Conservation (phyloP, 768 basidiomycete genomes). For the Boletus coccyginus region DNA sequence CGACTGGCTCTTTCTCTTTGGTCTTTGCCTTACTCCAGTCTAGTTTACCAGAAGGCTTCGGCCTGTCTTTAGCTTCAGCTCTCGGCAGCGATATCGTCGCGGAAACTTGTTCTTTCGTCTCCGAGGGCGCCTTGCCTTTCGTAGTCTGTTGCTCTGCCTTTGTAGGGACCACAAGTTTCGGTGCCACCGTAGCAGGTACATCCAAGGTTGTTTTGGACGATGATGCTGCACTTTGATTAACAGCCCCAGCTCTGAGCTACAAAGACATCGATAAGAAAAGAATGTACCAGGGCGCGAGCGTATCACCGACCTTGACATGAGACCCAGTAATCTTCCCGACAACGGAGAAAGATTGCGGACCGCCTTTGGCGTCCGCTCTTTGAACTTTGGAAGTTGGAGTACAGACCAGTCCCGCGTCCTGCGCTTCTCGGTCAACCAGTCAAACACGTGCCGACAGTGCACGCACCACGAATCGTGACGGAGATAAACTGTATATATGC, state of each 20-base stretch:
- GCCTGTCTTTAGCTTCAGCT: conserved; percentile 26
- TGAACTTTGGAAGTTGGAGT: conserved; percentile 31
- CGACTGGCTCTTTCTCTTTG: conserved; percentile 33
- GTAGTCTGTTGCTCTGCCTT: conserved; percentile 15
- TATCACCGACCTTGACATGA: conserved; percentile 44
- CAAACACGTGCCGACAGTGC: not conserved
- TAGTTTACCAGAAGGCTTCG: conserved; percentile 47
- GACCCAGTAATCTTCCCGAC: conserved; percentile 46
- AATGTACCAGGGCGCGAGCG: not conserved
- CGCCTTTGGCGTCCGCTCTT: conserved; percentile 30
- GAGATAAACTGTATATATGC: conserved; percentile 72
- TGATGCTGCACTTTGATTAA: conserved; percentile 27
- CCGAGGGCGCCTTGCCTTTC: conserved; percentile 26
- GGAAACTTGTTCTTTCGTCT: conserved; percentile 23
- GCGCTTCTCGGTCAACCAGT: not conserved
- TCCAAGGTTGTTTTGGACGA: conserved; percentile 45
- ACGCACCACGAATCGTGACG: conserved; percentile 52
- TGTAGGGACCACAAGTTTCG: conserved; percentile 8
- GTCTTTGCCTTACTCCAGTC: conserved; percentile 61
- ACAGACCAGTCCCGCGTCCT: conserved; percentile 48
- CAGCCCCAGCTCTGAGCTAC: conserved; percentile 15
- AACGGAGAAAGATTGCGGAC: conserved; percentile 3
- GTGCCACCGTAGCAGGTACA: conserved; percentile 14
- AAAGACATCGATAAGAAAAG: not conserved
- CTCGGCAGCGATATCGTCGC: conserved; percentile 22